Evolutionary conservation across 768 basidiomycete genomes (phyloP).

Genomic region (Podaxis sp.): DNA sequence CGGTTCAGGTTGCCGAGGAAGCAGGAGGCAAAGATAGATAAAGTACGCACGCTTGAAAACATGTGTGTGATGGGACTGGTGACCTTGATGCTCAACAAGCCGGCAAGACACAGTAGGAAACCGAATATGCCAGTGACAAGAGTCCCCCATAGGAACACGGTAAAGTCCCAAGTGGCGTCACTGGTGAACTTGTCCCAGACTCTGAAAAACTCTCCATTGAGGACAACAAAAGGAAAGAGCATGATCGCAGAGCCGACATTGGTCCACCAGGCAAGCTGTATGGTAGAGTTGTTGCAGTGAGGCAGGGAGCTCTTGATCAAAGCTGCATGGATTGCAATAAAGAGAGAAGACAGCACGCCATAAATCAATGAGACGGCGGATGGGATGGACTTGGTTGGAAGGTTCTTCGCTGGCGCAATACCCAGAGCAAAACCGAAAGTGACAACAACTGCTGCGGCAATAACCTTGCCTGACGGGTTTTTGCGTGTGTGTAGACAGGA

Average conservation of each 20-base stretch:
- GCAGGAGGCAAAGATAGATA: background rate
- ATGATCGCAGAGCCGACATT: slow-evolving; percentile 65
- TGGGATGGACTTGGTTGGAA: slow-evolving; percentile 39
- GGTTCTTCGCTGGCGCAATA: slow-evolving; percentile 49
- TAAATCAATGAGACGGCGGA: slow-evolving; percentile 60
- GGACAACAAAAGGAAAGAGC: slow-evolving; percentile 57
- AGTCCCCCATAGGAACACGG: slow-evolving; percentile 59
- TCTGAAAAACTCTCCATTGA: slow-evolving; percentile 47
- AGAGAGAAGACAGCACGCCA: slow-evolving; percentile 67
- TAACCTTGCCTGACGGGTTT: slow-evolving; percentile 47
- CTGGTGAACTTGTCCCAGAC: slow-evolving; percentile 35
- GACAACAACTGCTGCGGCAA: slow-evolving; percentile 59
- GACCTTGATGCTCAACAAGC: slow-evolving; percentile 75
- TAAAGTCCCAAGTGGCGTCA: slow-evolving; percentile 40
- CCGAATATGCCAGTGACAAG: slow-evolving; percentile 73
- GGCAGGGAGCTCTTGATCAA: slow-evolving; percentile 69
- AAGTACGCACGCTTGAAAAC: slow-evolving; percentile 67
- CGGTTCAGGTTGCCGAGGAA: background rate
- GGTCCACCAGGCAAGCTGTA: slow-evolving; percentile 76
- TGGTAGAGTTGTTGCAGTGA: slow-evolving; percentile 64
- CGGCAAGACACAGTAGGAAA: slow-evolving; percentile 76
- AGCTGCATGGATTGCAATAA: slow-evolving; percentile 73
- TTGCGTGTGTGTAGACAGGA: slow-evolving; percentile 56
- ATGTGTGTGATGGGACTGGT: slow-evolving; percentile 84
- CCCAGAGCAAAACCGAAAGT: slow-evolving; percentile 77